Evolutionary conservation across 768 basidiomycete species (phyloP).

Genomic region (Lentinus tigrinus): DNA sequence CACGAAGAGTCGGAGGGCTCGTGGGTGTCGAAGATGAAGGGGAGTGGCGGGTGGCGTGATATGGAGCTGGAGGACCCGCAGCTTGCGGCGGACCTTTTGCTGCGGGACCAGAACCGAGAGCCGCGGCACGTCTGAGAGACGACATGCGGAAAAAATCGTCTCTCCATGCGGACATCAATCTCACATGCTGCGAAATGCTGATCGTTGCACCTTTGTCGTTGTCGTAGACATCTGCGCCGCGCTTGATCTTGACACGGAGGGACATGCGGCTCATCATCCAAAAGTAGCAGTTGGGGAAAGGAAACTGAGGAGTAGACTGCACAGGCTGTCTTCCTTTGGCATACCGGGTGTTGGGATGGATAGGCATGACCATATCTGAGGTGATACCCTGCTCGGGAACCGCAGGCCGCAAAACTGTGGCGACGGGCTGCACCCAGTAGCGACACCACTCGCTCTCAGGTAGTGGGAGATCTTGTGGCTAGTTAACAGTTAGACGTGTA

Average conservation of each 20-base stretch:
- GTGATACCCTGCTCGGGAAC: not conserved
- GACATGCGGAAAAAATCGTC: not conserved
- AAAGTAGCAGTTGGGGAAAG: conserved; percentile 6
- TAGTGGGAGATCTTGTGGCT: not conserved
- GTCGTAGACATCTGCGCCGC: not conserved
- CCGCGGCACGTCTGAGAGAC: not conserved
- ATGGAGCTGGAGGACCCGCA: not conserved
- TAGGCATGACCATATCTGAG: conserved; percentile 8
- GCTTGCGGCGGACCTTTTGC: too few relatives aligned
- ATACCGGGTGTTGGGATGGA: not conserved
- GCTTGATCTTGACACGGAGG: not conserved
- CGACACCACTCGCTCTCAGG: conserved; percentile 1
- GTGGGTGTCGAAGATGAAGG: too few relatives aligned
- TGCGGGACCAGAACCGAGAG: not conserved
- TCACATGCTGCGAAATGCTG: not conserved
- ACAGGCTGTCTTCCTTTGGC: not conserved
- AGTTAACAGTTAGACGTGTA: not conserved
- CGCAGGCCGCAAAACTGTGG: not conserved
- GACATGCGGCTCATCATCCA: not conserved
- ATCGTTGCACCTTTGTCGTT: not conserved
- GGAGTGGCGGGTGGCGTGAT: too few relatives aligned
- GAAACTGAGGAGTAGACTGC: not conserved
- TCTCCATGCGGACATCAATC: not conserved
- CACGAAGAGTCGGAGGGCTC: too few relatives aligned
- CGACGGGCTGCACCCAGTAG: not conserved